Evolutionary conservation across 805 yeast species (phyloP), one percentile per base, ranked within the genome.

Genomic region (Candida nonsorbophila): DNA sequence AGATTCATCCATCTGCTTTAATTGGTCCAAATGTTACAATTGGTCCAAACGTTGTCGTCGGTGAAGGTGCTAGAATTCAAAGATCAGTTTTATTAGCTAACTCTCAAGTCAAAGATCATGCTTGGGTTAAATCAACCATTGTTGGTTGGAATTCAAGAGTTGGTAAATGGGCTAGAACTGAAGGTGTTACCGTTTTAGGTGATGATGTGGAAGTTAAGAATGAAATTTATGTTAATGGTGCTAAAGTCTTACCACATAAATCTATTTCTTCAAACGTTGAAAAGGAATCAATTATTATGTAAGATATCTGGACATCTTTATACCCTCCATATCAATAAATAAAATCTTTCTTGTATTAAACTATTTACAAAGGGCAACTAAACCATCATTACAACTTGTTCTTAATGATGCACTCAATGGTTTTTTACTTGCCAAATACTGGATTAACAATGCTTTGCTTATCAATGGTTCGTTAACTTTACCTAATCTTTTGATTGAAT

Each of bases 141-240:
- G 95, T 92, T 46, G 99, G 99, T 53, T 92, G 99, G 99, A 81
- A 87, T 76, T 88, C 96, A 41, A 84, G 85, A 51, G 90, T 92
- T 53, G 98, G 98, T 64, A 80, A 78, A 67, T 92, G 98, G 98
- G 95, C 97, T 44, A 86, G 98, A 75, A 77, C 92, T 43, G 97
- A 92, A 69, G 95, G 95, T 72, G 84, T 79, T 52, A 84, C 97
- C 41, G 98, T 92, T 37, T 77, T 92, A 54, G 99, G 98, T 71
- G 99, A 92, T 64, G 99, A 92, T 49, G 99, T 92, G 45, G 94
- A 88, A 62, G 86, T 92, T 60, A 86, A 90, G 73, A 97, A 92
- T 61, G 99, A 90, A 74, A 77, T 92, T 61, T 92, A 92, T 76
- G 94, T 92, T 53, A 92, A 92, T 67, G 99, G 99, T 67, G 99